phyloP scores from a whole-genome alignment of 1,284 basidiomycete species.

The Ganoderma leucocontextum region DNA sequence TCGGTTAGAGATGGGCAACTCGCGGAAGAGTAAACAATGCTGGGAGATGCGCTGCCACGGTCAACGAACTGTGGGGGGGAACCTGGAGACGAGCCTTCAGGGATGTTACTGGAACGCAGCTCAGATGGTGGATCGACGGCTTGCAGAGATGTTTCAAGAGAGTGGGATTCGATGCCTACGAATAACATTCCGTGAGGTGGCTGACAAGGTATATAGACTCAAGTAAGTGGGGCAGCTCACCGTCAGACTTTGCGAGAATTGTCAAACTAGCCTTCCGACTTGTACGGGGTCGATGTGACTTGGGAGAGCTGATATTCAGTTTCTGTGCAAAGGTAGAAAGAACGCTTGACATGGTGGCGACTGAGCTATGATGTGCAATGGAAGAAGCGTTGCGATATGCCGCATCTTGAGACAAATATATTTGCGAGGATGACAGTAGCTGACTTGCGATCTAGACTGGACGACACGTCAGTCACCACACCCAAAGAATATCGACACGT shows the following conservation, averaged over 20 bases:
- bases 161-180: neutral
- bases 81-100: neutral
- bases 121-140: neutral
- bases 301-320: conserved; percentile 1
- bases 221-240: neutral
- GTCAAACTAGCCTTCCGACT: neutral
- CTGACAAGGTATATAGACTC: neutral
- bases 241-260: neutral
- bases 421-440: conserved; percentile 6
- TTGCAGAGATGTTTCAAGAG: neutral
- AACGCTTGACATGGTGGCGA: conserved; percentile 1
- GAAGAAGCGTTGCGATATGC: too few species aligned
- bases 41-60: neutral
- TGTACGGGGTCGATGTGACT: neutral
- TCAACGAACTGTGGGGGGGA: neutral
- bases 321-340: conserved; percentile 7
- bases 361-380: neutral
- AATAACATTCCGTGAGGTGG: neutral
- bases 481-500: neutral
- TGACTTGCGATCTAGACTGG: conserved; percentile 6
- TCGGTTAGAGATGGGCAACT: conserved; percentile 2
- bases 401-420: neutral
- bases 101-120: neutral
- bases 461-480: neutral
- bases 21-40: neutral